These are phyloP conservation scores for Apiotrichum domesticum DNA, from an alignment of 1,284 basidiomycete species.

Conservation along the genomic window DNA sequence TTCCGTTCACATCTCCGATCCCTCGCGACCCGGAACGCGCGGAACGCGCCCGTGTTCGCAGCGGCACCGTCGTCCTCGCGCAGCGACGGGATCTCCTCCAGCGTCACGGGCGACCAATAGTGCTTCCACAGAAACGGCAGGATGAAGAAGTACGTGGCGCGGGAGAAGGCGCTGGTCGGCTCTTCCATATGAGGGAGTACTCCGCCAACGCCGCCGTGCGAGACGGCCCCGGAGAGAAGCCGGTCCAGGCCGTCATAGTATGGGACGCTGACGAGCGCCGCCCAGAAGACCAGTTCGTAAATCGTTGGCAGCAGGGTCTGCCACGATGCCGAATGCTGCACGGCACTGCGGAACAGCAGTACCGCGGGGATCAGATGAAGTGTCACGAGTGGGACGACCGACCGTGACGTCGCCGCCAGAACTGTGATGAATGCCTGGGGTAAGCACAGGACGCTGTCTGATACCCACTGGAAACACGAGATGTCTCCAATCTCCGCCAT, in stretches of 20 bases:
- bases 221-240: conserved; percentile 31
- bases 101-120: conserved; percentile 45
- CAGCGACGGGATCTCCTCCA: conserved; percentile 50
- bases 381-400: conserved; percentile 37
- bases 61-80: conserved; percentile 52
- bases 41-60: conserved; percentile 45
- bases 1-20: conserved; percentile 20
- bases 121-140: conserved; percentile 48
- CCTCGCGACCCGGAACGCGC: conserved; percentile 30
- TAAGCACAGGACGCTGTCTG: not conserved
- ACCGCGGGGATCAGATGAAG: conserved; percentile 38
- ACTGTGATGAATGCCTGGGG: conserved; percentile 1
- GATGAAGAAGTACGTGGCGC: conserved; percentile 47
- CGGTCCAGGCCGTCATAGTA: conserved; percentile 40
- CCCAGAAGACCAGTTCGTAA: conserved; percentile 37
- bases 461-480: conserved; percentile 32
- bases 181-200: conserved; percentile 35
- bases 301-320: conserved; percentile 24
- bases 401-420: conserved; percentile 21
- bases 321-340: conserved; percentile 20
- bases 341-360: conserved; percentile 34
- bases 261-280: conserved; percentile 40
- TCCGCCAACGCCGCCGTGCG: conserved; percentile 28
- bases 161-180: conserved; percentile 38
- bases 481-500: conserved; percentile 18